Evolutionary conservation across 371 early-diverging fungal species (phyloP).

Genomic region (Saksenaea oblongispora): DNA sequence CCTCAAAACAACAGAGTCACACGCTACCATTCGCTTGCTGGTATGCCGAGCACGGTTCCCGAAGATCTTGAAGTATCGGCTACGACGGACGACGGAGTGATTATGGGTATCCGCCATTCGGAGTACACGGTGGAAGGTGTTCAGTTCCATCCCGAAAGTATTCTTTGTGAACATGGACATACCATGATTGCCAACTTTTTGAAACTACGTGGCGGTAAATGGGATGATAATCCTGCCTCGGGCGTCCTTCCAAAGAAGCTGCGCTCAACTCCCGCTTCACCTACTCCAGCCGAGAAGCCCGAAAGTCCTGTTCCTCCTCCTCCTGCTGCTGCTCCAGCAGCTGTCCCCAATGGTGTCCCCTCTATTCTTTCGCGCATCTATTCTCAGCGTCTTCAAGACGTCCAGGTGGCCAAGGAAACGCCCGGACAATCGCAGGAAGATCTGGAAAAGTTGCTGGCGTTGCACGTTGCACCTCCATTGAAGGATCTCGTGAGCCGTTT

Average conservation of each 20-base stretch:
- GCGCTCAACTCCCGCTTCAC: constrained; percentile 5
- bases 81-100: constrained; percentile 81
- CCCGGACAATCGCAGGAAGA: constrained; percentile 78
- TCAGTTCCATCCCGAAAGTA: constrained; percentile 97
- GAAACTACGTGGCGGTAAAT: constrained; percentile 79
- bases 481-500: constrained; percentile 80
- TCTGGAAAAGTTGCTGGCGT: constrained; percentile 66
- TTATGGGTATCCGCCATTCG: constrained; percentile 95
- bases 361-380: constrained; percentile 73
- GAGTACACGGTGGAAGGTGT: constrained; percentile 91
- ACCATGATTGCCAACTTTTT: constrained; percentile 89
- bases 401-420: constrained; percentile 62
- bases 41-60: constrained; percentile 82
- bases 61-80: constrained; percentile 82
- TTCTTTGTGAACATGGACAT: constrained; percentile 89
- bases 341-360: constrained; percentile 28
- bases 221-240: constrained; percentile 73
- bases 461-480: constrained; percentile 75
- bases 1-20: constrained; percentile 85
- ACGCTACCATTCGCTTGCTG: constrained; percentile 95
- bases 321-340: constrained; percentile 15
- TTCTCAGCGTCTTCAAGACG: constrained; percentile 79
- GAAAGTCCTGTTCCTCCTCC: constrained; percentile 25
- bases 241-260: constrained; percentile 42
- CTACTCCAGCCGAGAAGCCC: constrained; percentile 37